Evolutionary conservation across 352 stramenopile genomes (phyloP), one percentile per base, ranked within the genome.

Genomic region (Globisporangium parvum): DNA sequence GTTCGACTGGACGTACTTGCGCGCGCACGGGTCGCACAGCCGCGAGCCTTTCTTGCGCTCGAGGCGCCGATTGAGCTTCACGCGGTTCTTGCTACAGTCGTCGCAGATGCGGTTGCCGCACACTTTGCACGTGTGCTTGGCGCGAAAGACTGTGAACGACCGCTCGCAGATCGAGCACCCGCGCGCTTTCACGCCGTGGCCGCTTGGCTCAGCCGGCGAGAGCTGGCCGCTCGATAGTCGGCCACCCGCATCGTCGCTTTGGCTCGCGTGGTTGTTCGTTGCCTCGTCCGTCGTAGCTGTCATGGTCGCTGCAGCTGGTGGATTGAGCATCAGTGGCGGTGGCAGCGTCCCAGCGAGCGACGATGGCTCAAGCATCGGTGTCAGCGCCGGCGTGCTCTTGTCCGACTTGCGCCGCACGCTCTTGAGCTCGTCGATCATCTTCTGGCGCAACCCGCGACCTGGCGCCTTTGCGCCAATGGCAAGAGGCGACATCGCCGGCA

Each of bases 71-170:
- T 92, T 69, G 14, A 88, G 69, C 61, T 90, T 89, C 54, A 88
- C 73, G 35, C 83, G 64, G 64, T 82, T 93, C 67, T 89, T 87
- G 60, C 78, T 90, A 66, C 83, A 93, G 69, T 90, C 78, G 51
- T 93, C 82, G 55, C 83, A 93, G 49, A 91, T 82, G 58, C 85
- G 84, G 44, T 73, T 66, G 37, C 63, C 52, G 55, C 83, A 93
- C 5, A 87, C 57, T 61, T 87, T 86, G 59, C 83, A 93, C 58
- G 80, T 89, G 58, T 93, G 83, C 63, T 91, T 91, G 49, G 80
- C 67, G 39, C 79, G 78, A 52, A 93, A 90, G 41, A 93, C 78
- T 2, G 75, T 79, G 55, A 91, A 91, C 24, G 80, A 85, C 2
- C 77, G 75, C 51, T 88, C 75, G 54, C 80, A 91, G 41, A 86